These are phyloP conservation scores for Citrus reticulata DNA, from an alignment of 345 rosid species.

Conservation along the genomic window DNA sequence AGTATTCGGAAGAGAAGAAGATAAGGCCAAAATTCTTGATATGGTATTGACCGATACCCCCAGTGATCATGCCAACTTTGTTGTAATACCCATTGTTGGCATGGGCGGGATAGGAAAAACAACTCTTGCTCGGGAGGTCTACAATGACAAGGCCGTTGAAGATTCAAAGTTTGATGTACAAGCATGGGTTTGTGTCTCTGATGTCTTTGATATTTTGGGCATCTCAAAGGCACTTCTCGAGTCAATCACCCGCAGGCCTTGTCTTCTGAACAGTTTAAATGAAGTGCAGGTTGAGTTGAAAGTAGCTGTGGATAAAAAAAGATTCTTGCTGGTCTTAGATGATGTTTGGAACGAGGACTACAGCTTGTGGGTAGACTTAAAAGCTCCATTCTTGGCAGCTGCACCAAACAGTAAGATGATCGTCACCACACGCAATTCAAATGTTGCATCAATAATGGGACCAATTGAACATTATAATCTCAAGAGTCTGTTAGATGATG, in stretches of 20 bases:
- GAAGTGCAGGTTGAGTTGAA: background rate
- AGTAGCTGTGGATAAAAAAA: background rate
- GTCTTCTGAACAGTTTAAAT: background rate
- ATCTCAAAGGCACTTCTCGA: too few species aligned
- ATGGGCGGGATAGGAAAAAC: background rate
- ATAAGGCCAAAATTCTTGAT: background rate
- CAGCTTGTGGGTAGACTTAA: background rate
- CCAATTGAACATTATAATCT: too few species aligned
- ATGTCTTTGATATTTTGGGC: background rate
- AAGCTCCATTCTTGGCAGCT: background rate
- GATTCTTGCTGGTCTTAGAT: background rate
- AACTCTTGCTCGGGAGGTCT: background rate
- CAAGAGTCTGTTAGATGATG: too few species aligned
- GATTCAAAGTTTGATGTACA: background rate
- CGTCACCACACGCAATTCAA: background rate
- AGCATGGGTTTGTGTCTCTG: background rate
- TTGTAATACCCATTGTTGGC: background rate
- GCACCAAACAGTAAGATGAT: background rate
- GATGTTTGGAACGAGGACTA: constrained; percentile 4
- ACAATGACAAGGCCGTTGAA: background rate
- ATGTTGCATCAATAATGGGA: background rate
- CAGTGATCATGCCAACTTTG: background rate
- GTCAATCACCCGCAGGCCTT: background rate
- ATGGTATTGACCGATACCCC: background rate
- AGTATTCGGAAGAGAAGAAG: background rate